Evolutionary conservation across 352 stramenopile species (phyloP), one percentile per base, ranked within the genome.

Genomic region (Phytopythium kandeliae): DNA sequence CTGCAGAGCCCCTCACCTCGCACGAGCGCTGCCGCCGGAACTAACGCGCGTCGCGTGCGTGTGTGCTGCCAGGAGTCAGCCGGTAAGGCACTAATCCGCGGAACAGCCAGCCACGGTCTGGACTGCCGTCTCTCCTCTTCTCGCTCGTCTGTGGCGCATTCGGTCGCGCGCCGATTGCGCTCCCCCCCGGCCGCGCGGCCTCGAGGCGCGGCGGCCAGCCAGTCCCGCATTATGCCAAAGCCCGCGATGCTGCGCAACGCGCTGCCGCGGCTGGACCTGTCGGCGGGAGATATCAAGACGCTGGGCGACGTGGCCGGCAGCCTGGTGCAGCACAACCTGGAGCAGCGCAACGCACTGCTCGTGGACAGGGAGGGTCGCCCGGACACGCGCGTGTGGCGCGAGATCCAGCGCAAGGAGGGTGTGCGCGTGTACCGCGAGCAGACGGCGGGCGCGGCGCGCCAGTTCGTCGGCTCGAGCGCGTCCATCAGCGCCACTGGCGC

Each of bases 311-410:
- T 78, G 33, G 66, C 67, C 3, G 49, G 57, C 26, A 65, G 44
- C 41, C 58, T 75, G 12, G 48, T 75, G 25, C 56, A 75, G 53
- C 66, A 76, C n/a, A 78, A 77, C 35, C 43, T 86, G 25, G 47
- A 38, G 48, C 69, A 83, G 47, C 76, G 74, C 22, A 70, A 78
- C 44, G 51, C 64, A 36, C 60, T 81, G 12, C 55, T 57, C 0
- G 22, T 72, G 40, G 63, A 67, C 11, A 65, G 63, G 34, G 57
- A 74, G 30, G 63, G 69, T 2, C 62, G 79, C 24, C 57, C 76
- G 5, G 71, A 80, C 34, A 50, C 69, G n/a, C 47, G 53, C 17
- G 38, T 54, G 0, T 86, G 74, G 74, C 63, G 74, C 41, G 64
- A 73, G 45, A 43, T 83, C 45, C 61, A 68, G 40, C 62, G 65